Evolutionary conservation across 768 basidiomycete genomes (phyloP), one percentile per base, ranked within the genome.

Genomic region (Rubroboletus satanas): DNA sequence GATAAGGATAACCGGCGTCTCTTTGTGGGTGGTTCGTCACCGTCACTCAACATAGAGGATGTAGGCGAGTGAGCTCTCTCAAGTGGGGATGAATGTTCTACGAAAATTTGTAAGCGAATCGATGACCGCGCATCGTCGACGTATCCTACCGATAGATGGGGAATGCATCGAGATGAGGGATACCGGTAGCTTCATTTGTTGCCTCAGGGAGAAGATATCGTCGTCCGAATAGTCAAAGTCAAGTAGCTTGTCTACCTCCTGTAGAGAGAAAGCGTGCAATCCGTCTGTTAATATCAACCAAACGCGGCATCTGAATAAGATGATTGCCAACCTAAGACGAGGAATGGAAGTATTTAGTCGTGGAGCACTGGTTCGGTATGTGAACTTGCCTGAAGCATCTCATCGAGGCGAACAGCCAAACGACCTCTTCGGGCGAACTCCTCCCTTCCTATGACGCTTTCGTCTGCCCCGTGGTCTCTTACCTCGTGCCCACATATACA

Each of bases 361-460:
- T 42, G 29, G 58, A 51, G 50, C 47, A 21, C 49, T 36, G 18
- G 15, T 32, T 52, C 15, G 18, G 35, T 9, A 45, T 17, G 32
- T 31, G 38, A 15, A 65, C 65, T 63, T 63, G 90, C 93, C 80
- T 92, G 81, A 45, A 94, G 73, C 51, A 89, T 67, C 69, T 93
- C 90, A 65, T 95, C 93, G 49, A 94, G 78, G 54, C 88, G 81
- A 49, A 86, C 81, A 4, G 90, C 92, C 11, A 90, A 82, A 53
- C 83, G 84, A 41, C 79, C 82, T 68, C 89, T 79, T 38, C 93
- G 80, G n/a, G 74, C 69, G 69, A 87, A 85, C 71, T 92, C 87
- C 45, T 79, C 77, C 47, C 74, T 76, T 54, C 82, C 84, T 32
- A 88, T 68, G 46, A 71, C 71, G 11, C 71, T 63, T 59, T 81